phyloP scores from a whole-genome alignment of 805 yeast genomes.

The Wickerhamia fluorescens region DNA sequence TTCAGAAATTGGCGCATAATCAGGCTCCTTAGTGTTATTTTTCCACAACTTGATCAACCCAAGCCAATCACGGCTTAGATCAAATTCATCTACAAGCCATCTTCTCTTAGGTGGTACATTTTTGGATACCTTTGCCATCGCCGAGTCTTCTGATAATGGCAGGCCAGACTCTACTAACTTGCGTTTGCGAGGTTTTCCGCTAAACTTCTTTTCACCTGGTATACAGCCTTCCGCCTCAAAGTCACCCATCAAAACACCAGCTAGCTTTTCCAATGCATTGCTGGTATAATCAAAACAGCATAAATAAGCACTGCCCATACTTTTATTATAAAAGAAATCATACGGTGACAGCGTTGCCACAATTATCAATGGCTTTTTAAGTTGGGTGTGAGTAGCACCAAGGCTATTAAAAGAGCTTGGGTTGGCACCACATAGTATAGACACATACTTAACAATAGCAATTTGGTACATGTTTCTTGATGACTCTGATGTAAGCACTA shows the following conservation, averaged over 20 bases:
- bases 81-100: conserved; percentile 56
- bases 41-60: conserved; percentile 39
- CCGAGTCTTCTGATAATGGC: conserved; percentile 2
- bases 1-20: conserved; percentile 10
- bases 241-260: conserved; percentile 48
- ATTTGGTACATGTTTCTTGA: conserved; percentile 54
- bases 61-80: conserved; percentile 43
- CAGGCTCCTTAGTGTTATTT: conserved; percentile 21
- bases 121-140: conserved; percentile 3
- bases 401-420: conserved; percentile 21
- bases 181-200: conserved; percentile 11
- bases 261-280: conserved; percentile 42
- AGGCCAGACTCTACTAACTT: conserved; percentile 13
- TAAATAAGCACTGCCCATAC: conserved; percentile 49
- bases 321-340: conserved; percentile 50
- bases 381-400: conserved; percentile 15
- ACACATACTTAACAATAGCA: conserved; percentile 51
- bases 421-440: conserved; percentile 45
- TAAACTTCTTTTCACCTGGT: conserved; percentile 45
- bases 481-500: conserved; percentile 51
- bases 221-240: conserved; percentile 45
- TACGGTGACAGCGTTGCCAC: conserved; percentile 60
- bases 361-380: conserved; percentile 45
- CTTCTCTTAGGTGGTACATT: conserved; percentile 25
- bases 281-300: conserved; percentile 57